These are phyloP conservation scores for Lactarius tabidus DNA, from an alignment of 768 basidiomycete species.

Conservation along the genomic window DNA sequence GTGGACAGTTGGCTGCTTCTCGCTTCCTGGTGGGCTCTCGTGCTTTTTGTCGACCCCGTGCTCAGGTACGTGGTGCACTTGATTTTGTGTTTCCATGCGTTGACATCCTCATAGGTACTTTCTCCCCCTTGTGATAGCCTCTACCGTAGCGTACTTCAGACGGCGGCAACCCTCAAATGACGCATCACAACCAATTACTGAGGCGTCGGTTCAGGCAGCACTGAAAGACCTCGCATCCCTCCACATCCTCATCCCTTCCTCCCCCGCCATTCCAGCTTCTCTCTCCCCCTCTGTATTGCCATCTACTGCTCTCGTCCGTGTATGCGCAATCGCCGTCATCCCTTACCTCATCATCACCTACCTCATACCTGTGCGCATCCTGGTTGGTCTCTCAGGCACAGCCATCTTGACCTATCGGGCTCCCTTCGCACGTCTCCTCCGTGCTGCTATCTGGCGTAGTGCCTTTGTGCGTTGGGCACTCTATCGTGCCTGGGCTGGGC, in stretches of 20 bases:
- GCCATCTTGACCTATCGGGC: constrained; percentile 59
- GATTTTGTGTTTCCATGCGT: not conserved
- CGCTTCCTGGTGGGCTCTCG: constrained; percentile 72
- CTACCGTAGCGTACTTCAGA: constrained; percentile 36
- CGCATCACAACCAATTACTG: constrained; percentile 43
- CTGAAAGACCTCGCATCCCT: constrained; percentile 66
- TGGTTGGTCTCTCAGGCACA: constrained; percentile 57
- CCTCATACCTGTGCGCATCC: constrained; percentile 56
- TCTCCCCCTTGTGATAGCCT: constrained; percentile 50
- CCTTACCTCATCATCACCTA: constrained; percentile 66
- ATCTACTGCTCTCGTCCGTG: constrained; percentile 47
- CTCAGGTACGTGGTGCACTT: constrained; percentile 44
- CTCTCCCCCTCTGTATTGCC: constrained; percentile 31
- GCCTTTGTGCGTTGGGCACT: constrained; percentile 63
- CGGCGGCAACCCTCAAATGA: constrained; percentile 24
- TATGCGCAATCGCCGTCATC: constrained; percentile 50
- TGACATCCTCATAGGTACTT: constrained; percentile 43
- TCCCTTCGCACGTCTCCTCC: constrained; percentile 57
- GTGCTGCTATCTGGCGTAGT: constrained; percentile 54
- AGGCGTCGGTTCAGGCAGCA: constrained; percentile 47
- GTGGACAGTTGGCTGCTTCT: constrained; percentile 65
- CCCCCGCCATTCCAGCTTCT: constrained; percentile 32
- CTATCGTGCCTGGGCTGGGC: constrained; percentile 47
- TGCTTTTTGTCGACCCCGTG: constrained; percentile 45
- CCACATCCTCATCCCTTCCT: constrained; percentile 50